Conservation (phyloP, 257 asterid species). For the Parsonsia alboflavescens region DNA sequence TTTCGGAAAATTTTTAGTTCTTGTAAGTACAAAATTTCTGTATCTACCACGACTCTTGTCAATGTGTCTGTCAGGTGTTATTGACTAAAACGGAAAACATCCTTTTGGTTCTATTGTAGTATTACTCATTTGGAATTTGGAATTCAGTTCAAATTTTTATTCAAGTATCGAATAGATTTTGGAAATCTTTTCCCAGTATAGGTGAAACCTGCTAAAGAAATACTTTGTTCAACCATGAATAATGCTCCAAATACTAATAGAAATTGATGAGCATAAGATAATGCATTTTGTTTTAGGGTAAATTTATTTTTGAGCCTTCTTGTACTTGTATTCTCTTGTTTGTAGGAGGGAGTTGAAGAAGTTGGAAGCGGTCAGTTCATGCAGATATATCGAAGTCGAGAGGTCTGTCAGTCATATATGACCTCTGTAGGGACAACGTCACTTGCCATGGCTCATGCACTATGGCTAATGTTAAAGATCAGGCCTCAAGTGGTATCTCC, state of each 20-base stretch:
- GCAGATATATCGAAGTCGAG: constrained; percentile 91
- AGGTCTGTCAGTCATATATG: constrained; percentile 86
- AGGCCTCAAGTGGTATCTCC: constrained; percentile 85
- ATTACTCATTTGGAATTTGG: neutral
- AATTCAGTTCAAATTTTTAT: neutral
- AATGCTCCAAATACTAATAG: neutral
- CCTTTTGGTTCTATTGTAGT: neutral
- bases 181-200: neutral
- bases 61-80: neutral
- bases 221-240: neutral
- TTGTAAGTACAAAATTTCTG: neutral
- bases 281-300: no score
- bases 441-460: constrained; percentile 66
- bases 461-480: constrained; percentile 88
- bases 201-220: neutral
- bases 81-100: neutral
- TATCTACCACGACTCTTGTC: neutral
- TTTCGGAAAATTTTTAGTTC: neutral
- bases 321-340: constrained; percentile 24
- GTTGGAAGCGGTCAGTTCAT: constrained; percentile 47
- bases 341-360: constrained; percentile 45
- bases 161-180: neutral
- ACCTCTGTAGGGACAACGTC: constrained; percentile 88
- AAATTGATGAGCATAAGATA: neutral
- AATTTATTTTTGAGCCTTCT: constrained; percentile 6